Evolutionary conservation across 1,284 basidiomycete genomes (phyloP).

Genomic region (Macrocybe sp.): DNA sequence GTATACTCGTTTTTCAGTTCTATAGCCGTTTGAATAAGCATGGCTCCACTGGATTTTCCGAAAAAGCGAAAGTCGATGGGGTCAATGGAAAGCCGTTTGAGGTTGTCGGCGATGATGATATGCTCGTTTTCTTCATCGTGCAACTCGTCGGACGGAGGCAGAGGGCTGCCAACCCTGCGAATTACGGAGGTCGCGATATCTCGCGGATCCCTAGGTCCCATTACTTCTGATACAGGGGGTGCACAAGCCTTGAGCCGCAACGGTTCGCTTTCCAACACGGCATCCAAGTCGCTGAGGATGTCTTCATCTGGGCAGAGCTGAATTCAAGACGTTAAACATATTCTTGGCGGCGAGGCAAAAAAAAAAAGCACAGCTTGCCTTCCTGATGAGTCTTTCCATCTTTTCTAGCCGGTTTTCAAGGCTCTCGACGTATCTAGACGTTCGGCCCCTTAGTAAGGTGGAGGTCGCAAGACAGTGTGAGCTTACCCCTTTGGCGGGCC

Average conservation of each 20-base stretch:
- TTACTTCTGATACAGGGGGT: neutral
- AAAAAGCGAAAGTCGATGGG: slow-evolving; percentile 50
- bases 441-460: neutral
- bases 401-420: slow-evolving; percentile 69
- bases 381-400: slow-evolving; percentile 63
- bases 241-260: neutral
- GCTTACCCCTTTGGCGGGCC: slow-evolving; percentile 80
- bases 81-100: slow-evolving; percentile 30
- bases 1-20: slow-evolving; percentile 59
- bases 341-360: neutral
- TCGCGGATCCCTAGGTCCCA: slow-evolving; percentile 5
- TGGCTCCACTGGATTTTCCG: slow-evolving; percentile 67
- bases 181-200: slow-evolving; percentile 29
- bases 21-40: slow-evolving; percentile 61
- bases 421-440: slow-evolving; percentile 62
- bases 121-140: slow-evolving; percentile 32
- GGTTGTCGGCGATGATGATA: slow-evolving; percentile 30
- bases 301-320: slow-evolving; percentile 35
- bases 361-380: slow-evolving; percentile 32
- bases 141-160: slow-evolving; percentile 5
- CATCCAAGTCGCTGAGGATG: slow-evolving; percentile 21
- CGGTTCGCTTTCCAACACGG: slow-evolving; percentile 17
- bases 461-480: neutral
- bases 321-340: neutral
- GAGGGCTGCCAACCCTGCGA: neutral